Conservation (phyloP, 768 basidiomycete genomes). For the Clitopilus hobsonii region DNA sequence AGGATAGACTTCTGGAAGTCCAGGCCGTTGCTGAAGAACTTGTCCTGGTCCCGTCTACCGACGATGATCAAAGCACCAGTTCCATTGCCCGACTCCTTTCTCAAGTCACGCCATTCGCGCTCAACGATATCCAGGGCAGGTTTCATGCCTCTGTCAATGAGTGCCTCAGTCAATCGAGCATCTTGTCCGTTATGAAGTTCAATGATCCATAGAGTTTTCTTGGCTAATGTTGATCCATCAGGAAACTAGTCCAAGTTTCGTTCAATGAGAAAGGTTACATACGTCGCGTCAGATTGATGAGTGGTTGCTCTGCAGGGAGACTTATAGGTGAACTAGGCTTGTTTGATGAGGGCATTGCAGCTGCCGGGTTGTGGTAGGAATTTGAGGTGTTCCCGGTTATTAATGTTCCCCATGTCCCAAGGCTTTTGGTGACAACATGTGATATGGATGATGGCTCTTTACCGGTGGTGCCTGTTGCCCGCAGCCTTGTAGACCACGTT, state of each 20-base stretch:
- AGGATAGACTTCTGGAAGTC: conserved; percentile 48
- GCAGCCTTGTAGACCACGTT: not conserved
- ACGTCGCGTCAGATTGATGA: conserved; percentile 72
- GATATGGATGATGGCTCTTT: not conserved
- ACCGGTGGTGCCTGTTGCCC: not conserved
- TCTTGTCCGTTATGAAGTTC: conserved; percentile 80
- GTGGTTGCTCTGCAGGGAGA: conserved; percentile 44
- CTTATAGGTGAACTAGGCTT: conserved; percentile 26
- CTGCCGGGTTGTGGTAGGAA: not conserved
- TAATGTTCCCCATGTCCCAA: not conserved
- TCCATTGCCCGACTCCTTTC: conserved; percentile 40
- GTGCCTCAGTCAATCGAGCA: conserved; percentile 54
- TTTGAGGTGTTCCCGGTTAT: not conserved
- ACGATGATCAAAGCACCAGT: conserved; percentile 74
- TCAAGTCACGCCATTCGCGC: conserved; percentile 59
- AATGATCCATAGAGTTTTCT: conserved; percentile 63
- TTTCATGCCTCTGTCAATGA: conserved; percentile 57
- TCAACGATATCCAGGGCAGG: conserved; percentile 75
- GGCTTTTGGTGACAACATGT: not conserved
- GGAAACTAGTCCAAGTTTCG: not conserved
- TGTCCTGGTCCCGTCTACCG: conserved; percentile 71
- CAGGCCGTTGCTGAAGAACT: conserved; percentile 87
- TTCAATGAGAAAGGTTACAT: conserved; percentile 9
- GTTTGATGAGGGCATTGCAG: not conserved
- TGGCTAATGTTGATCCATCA: conserved; percentile 35